phyloP scores from a whole-genome alignment of 345 rosid species.

The Raphanus sativus region DNA sequence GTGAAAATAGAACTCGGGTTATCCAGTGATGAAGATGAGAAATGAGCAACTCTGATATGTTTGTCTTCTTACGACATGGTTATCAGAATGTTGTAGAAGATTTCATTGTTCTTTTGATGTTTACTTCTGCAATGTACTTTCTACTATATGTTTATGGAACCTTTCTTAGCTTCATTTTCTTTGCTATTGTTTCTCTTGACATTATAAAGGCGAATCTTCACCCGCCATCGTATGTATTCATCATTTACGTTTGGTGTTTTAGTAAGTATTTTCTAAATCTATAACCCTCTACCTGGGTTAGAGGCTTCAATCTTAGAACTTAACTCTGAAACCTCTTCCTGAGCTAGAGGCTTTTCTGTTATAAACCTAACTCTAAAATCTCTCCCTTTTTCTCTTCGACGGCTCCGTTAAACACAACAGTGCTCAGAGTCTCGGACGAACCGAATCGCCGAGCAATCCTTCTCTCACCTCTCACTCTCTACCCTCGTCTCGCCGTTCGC shows the following conservation, averaged over 20 bases:
- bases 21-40: conserved; percentile 41
- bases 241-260: background rate
- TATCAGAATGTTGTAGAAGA: conserved; percentile 8
- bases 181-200: background rate
- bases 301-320: background rate
- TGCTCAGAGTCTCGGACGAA: conserved; percentile 15
- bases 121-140: conserved; percentile 3
- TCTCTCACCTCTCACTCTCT: background rate
- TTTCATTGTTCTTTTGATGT: conserved; percentile 2
- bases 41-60: conserved; percentile 20
- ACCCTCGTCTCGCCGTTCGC: background rate
- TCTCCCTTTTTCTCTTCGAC: background rate
- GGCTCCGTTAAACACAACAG: conserved; percentile 15
- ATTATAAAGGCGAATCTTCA: conserved; percentile 14
- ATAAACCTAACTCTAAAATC: conserved; percentile 27
- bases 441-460: conserved; percentile 11
- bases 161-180: background rate
- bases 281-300: background rate
- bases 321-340: background rate
- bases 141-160: background rate
- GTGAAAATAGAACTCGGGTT: conserved; percentile 38
- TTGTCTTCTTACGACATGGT: background rate
- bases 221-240: conserved; percentile 10
- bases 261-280: background rate
- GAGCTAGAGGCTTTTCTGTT: background rate